Conservation (phyloP, 257 asterid species). For the Orobanche coerulescens region DNA sequence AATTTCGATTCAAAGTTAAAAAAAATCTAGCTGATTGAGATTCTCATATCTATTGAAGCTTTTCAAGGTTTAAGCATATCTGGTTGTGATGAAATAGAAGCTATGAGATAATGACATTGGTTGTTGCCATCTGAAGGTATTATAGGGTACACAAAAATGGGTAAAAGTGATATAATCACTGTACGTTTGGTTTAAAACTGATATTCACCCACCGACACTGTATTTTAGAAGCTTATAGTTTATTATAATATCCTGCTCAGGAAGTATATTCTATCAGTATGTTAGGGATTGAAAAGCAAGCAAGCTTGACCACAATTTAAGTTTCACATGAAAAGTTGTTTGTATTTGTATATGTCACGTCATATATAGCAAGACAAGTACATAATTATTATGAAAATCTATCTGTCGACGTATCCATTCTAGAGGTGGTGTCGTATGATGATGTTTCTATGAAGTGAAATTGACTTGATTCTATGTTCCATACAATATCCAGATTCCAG, state of each 20-base stretch:
- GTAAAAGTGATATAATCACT: background rate
- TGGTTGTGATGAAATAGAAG: conserved; percentile 5
- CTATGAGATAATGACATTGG: background rate
- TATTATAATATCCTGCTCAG: background rate
- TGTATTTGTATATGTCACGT: background rate
- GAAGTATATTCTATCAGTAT: background rate
- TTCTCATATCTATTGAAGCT: background rate
- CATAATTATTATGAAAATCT: background rate
- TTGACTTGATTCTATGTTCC: background rate
- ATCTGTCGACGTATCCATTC: background rate
- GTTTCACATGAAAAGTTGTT: background rate
- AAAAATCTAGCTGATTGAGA: background rate
- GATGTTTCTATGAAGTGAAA: background rate
- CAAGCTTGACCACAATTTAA: background rate
- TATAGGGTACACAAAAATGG: background rate
- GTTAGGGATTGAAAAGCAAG: background rate
- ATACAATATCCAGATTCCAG: conserved; percentile 64
- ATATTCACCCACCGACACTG: background rate
- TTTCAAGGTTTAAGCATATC: background rate
- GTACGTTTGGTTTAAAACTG: background rate
- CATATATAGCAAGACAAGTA: background rate
- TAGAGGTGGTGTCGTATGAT: conserved; percentile 1
- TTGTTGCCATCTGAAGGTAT: background rate
- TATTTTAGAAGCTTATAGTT: background rate
- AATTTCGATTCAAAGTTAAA: background rate